Evolutionary conservation across 306 rosid species (phyloP), one percentile per base, ranked within the genome.

Genomic region (Pyrus communis): DNA sequence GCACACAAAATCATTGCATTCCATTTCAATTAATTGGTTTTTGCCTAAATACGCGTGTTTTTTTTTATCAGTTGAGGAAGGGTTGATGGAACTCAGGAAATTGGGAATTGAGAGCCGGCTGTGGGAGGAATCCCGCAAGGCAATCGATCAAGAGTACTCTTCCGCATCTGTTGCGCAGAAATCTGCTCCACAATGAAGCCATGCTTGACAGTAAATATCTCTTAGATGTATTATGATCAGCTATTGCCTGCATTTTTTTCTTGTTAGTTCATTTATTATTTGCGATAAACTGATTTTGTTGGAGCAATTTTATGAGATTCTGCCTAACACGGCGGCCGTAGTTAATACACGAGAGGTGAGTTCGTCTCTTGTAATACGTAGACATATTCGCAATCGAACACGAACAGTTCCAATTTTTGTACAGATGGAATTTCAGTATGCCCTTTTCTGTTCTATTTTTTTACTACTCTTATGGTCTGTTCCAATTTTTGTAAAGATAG

Each of bases 71-170:
- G 98, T 85, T 75, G 98, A 92, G 87, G 97, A 88, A 80, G 98
- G 98, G 74, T 88, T 95, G 25, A 77, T 74, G 76, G 97, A 92
- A 84, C 92, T 95, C 40, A 82, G 92, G 89, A 95, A 95, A 70
- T 68, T 90, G 84, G 98, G 97, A 69, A 84, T 95, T 70, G 97
- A 92, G 87, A 91, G 83, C 71, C 86, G 93, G 77, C 96, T 95
- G 69, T 95, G 98, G 98, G 97, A 92, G 82, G 93, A 89, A 79
- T 95, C 96, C 45, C 89, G 97, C 76, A 95, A 87, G 83, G 87
- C 89, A 83, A 85, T 84, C 27, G 92, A 89, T 59, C 88, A 80
- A 54, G 94, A n/a, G 5, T 11, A 91, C 62, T n/a, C 70, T 57
- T 75, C 79, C 57, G 23, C 74, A 18, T 23, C 63, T 28, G 15